Conservation (phyloP, 2,329 filamentous ascomycete species). For the Botryotinia convoluta region DNA sequence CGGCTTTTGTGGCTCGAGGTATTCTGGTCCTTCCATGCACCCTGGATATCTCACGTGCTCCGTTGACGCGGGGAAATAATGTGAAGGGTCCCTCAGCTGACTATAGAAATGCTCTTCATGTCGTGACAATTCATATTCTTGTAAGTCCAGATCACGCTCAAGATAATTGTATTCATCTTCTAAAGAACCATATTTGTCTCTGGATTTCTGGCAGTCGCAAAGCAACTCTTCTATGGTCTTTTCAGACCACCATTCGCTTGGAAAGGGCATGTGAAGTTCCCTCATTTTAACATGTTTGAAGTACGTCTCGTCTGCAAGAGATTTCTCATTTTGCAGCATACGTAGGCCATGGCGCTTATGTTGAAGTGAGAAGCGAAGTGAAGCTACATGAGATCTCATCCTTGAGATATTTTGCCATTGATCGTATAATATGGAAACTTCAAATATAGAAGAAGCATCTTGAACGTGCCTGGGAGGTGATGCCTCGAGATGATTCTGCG, state of each 20-base stretch:
- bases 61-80: background rate
- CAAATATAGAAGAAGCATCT: background rate
- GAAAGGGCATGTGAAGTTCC: background rate
- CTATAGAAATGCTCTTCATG: constrained; percentile 24
- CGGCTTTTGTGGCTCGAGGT: background rate
- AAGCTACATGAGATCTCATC: background rate
- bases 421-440: background rate
- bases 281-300: constrained; percentile 16
- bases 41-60: background rate
- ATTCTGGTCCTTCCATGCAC: fast-evolving
- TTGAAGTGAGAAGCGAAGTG: background rate
- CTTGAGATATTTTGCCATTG: background rate
- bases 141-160: constrained; percentile 23
- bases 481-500: background rate
- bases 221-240: background rate
- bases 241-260: background rate
- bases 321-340: constrained; percentile 14
- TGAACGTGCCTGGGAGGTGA: background rate
- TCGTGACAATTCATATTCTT: constrained; percentile 23
- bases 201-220: constrained; percentile 8
- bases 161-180: constrained; percentile 29
- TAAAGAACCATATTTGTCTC: constrained; percentile 29
- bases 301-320: constrained; percentile 22
- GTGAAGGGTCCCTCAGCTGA: background rate
- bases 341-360: background rate